Base-by-base conservation (phyloP, 108 stramenopile species). In the Aurantiochytrium sp. region DNA sequence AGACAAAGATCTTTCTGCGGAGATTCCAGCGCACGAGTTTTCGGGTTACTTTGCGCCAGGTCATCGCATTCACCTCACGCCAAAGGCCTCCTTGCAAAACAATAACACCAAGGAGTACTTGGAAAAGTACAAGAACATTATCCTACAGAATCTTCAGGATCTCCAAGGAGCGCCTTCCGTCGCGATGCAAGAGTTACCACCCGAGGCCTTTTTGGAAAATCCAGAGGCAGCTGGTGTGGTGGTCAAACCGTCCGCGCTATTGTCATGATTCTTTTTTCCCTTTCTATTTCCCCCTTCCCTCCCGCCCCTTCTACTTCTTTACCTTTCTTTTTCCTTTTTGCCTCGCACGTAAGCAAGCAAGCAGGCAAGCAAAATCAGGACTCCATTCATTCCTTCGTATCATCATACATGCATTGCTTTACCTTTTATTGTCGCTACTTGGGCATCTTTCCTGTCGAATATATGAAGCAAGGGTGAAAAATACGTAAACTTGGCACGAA, bases 11-110 rank as follows among this genome's bases (percentile, higher is more conserved):
- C 90, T 98, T 59, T 89, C 95, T 25, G 96, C 98, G 88, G 96
- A 97, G 21, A 97, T 99, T 72, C 99, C 99, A 18, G 97, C 96
- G 94, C 99, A 99, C 93, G 99, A 99, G 90, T 99, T 98, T 94
- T 98, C 95, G 92, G 98, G 99, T 92, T 99, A 98, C 92, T 99
- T 96, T 93, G 96, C 97, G 4, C 99, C 99, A 8, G 97, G 98
- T 90, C 99, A 95, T 92, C 96, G 97, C 91, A 92, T 99, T 69
- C 99, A 99, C 92, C 90, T 99, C 60, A 95, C 93, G 25, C 96
- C 96, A 16, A 95, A 93, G 89, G 93, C 96, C 59, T 90, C 91
- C 21, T 4, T 91, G 87, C 97, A 97, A 87, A 97, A 99, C 91
- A 88, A 93, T 76, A 99, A 99, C 92, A 93, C 94, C 14, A 89